Base-by-base conservation (phyloP, 768 basidiomycete species). In the Pisolithus orientalis region DNA sequence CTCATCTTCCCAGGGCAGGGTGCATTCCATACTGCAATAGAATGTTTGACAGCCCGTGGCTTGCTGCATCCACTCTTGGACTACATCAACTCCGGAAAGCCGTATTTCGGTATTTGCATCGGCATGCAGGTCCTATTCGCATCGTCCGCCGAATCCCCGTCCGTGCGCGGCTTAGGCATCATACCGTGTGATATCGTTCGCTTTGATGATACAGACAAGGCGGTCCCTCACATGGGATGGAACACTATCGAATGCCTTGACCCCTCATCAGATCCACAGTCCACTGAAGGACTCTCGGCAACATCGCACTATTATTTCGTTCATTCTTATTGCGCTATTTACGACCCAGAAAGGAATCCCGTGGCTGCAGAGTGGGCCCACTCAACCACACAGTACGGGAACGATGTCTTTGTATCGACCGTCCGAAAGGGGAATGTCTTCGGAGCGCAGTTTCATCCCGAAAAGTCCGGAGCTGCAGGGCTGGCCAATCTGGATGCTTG, bases 151-250 rank as follows among this genome's bases (percentile, higher is more conserved):
- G 96, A 99, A 73, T 85, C 85, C 13, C 77, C 81, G 14, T 62
- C 66, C 17, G 71, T 73, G 27, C 67, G 62, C n/a, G 94, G 95
- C n/a, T 77, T 98, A 21, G 89, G 84, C 16, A 69, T 92, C 57
- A 85, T 99, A 56, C 87, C 90, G n/a, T 83, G 75, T 58, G 75
- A 77, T n/a, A 90, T 97, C 60, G 79, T 81, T 51, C 72, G 75
- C 13, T 97, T 99, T 63, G 71, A 75, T 55, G 76, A 80, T 63
- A 55, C 67, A 9, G 80, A 85, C 65, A 97, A 97, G 73, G 74
- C 88, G 0, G 95, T 98, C 14, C 96, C 96, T 29, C 95, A 98
- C 73, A 98, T 99, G 71, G 96, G 96, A 48, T 99, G 95, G 95
- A 98, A 96, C 68, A 71, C 80, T 24, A 82, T 83, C 25, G 82